phyloP scores from a whole-genome alignment of 2,329 filamentous ascomycete species.

The Penicillium digitatum region DNA sequence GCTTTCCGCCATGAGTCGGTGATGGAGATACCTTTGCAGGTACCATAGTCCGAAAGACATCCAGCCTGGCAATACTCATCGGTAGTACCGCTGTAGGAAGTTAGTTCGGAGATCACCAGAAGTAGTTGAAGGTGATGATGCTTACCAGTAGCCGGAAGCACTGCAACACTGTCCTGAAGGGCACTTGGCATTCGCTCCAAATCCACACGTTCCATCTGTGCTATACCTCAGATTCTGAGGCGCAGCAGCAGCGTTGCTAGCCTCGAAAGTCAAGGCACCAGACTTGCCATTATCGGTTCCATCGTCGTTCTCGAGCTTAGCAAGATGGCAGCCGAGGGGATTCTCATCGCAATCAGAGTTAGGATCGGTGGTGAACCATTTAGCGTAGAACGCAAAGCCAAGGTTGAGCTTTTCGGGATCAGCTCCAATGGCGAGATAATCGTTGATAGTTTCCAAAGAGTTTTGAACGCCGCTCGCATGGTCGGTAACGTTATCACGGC shows the following conservation, averaged over 20 bases:
- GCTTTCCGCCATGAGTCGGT: constrained; percentile 57
- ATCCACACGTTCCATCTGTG: constrained; percentile 35
- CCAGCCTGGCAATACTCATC: constrained; percentile 32
- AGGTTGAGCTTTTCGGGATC: constrained; percentile 57
- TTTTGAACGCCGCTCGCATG: constrained; percentile 63
- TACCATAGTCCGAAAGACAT: constrained; percentile 40
- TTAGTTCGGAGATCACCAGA: constrained; percentile 11
- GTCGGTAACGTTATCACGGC: constrained; percentile 59
- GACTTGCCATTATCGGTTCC: constrained; percentile 57
- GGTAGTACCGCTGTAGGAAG: constrained; percentile 28
- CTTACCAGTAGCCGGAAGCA: constrained; percentile 37
- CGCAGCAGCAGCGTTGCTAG: constrained; percentile 24
- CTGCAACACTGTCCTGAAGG: constrained; percentile 34
- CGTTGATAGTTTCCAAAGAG: constrained; percentile 54
- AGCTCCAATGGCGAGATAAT: constrained; percentile 58
- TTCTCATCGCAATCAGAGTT: constrained; percentile 44
- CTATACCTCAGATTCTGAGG: constrained; percentile 26
- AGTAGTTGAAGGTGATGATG: neutral
- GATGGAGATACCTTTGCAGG: constrained; percentile 49
- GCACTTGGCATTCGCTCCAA: constrained; percentile 29
- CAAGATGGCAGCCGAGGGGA: constrained; percentile 58
- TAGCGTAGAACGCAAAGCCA: constrained; percentile 66
- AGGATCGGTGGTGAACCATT: constrained; percentile 59
- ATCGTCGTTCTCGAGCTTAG: constrained; percentile 56
- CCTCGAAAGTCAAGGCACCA: constrained; percentile 50